Evolutionary conservation across 768 basidiomycete genomes (phyloP).

Genomic region (Agaricus sinodeliciosus): DNA sequence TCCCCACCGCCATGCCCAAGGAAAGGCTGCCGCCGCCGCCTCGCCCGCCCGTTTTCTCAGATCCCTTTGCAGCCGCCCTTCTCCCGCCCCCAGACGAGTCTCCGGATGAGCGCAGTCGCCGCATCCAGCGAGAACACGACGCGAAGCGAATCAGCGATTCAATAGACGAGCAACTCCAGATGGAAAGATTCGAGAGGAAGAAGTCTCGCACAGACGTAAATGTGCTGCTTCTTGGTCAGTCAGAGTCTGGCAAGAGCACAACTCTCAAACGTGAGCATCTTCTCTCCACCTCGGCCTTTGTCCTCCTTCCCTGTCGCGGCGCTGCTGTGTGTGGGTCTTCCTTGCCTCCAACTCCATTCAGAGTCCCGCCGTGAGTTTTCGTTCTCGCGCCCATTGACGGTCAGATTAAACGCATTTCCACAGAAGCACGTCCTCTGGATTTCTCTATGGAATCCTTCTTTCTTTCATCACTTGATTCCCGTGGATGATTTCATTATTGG

Average conservation of each 20-base stretch:
- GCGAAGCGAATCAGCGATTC: conserved; percentile 69
- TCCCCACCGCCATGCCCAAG: conserved; percentile 31
- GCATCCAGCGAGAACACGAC: conserved; percentile 60
- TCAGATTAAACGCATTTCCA: background rate
- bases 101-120: conserved; percentile 52
- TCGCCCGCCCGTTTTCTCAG: conserved; percentile 43
- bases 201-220: conserved; percentile 61
- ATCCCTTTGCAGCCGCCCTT: conserved; percentile 64
- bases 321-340: conserved; percentile 8
- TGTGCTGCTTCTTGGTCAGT: conserved; percentile 79
- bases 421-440: background rate
- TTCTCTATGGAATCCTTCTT: background rate
- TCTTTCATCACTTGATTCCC: background rate
- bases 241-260: conserved; percentile 86
- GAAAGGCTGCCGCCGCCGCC: conserved; percentile 26
- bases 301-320: conserved; percentile 6
- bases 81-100: conserved; percentile 72
- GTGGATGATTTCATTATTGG: background rate
- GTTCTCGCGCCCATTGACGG: background rate
- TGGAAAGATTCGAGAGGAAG: conserved; percentile 55
- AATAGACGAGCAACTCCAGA: conserved; percentile 74
- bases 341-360: conserved; percentile 10
- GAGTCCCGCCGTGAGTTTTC: conserved; percentile 2
- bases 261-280: conserved; percentile 76
- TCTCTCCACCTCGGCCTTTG: conserved; percentile 1